phyloP scores from a whole-genome alignment of 1,284 basidiomycete species.

The Moesziomyces sp. region DNA sequence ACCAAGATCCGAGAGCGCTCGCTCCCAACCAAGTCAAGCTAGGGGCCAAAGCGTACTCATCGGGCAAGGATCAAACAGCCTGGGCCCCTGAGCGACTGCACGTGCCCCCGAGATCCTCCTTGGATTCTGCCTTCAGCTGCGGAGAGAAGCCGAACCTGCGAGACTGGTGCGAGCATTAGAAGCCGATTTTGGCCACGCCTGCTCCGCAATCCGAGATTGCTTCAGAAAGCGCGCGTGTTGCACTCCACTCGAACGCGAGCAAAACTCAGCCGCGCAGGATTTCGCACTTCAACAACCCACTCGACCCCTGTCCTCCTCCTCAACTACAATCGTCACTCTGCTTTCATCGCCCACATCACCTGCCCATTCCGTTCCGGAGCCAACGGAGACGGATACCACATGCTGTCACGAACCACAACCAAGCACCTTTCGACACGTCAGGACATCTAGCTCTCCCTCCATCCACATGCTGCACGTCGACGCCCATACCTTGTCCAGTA shows the following conservation, averaged over 20 bases:
- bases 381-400: too few relatives aligned
- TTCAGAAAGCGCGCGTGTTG: slow-evolving; percentile 1
- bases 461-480: background rate
- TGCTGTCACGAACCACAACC: too few relatives aligned
- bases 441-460: too few relatives aligned
- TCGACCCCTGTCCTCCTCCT: background rate
- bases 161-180: background rate
- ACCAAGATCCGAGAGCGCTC: too few relatives aligned
- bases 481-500: background rate
- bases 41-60: too few relatives aligned
- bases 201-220: slow-evolving; percentile 8
- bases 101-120: background rate
- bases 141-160: background rate
- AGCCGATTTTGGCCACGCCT: background rate
- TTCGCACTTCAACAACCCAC: too few relatives aligned
- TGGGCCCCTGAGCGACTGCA: too few relatives aligned
- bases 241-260: background rate
- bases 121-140: background rate
- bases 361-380: too few relatives aligned
- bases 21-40: too few relatives aligned
- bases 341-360: background rate
- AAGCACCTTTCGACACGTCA: too few relatives aligned
- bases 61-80: too few relatives aligned
- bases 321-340: background rate
- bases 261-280: slow-evolving; percentile 16